A percentile compares a stretch with the other conserved stretches of the same genome.
Evolutionary conservation across 352 stramenopile species (phyloP).

Genomic region (Globisporangium polare): DNA sequence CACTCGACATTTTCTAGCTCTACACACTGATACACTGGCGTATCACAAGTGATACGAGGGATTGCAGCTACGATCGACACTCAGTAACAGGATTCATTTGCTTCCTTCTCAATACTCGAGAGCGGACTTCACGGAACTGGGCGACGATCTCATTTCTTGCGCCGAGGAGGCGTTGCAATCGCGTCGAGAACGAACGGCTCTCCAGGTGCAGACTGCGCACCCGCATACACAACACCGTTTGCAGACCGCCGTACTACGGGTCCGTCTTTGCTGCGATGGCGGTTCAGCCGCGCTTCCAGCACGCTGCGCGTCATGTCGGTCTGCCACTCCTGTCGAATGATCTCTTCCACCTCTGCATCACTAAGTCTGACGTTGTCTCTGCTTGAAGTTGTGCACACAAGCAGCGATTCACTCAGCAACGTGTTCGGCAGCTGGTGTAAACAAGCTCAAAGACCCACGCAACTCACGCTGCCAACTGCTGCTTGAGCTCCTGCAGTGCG

Average conservation of each 20-base stretch:
- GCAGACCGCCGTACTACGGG: slow-evolving; percentile 47
- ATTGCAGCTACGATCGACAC: not conserved
- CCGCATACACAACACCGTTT: slow-evolving; percentile 46
- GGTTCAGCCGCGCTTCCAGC: slow-evolving; percentile 54
- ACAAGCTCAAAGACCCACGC: not conserved
- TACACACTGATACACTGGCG: not conserved
- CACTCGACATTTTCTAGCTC: not conserved
- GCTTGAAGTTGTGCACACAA: too few species aligned
- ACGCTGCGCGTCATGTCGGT: slow-evolving; percentile 52
- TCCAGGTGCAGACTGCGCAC: slow-evolving; percentile 18
- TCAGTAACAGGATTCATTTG: not conserved
- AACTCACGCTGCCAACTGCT: slow-evolving; percentile 34
- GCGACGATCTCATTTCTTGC: slow-evolving; percentile 14
- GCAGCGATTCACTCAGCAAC: too few species aligned
- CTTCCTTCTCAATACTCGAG: not conserved
- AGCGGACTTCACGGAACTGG: not conserved
- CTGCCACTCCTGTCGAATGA: slow-evolving; percentile 61
- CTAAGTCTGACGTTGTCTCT: slow-evolving; percentile 26
- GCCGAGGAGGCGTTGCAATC: slow-evolving; percentile 21
- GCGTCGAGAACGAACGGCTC: slow-evolving; percentile 30
- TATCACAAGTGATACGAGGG: not conserved
- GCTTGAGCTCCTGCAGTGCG: slow-evolving; percentile 34
- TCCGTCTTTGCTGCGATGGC: slow-evolving; percentile 48
- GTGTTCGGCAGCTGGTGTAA: not conserved
- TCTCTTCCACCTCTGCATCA: slow-evolving; percentile 38